Percentiles rank a stretch among this genome's conserved stretches.
Evolutionary conservation across 2,329 filamentous ascomycete species (phyloP).

Genomic region (Lachnellula willkommii): DNA sequence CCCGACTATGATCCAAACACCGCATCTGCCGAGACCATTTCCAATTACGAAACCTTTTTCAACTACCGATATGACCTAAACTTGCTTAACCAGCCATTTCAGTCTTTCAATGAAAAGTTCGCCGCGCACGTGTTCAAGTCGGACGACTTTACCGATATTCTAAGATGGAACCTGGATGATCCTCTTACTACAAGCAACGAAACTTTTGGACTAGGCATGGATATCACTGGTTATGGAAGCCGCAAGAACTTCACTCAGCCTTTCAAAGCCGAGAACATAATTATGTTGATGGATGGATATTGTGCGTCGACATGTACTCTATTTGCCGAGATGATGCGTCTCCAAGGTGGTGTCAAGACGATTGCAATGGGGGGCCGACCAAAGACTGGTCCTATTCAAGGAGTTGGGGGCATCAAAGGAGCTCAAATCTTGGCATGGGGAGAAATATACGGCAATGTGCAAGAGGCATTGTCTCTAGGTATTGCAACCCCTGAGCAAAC

Average conservation of each 20-base stretch:
- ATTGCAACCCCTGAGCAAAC: slow-evolving; percentile 11
- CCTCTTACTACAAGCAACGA: slow-evolving; percentile 9
- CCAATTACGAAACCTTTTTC: slow-evolving; percentile 20
- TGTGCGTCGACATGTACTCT: slow-evolving; percentile 58
- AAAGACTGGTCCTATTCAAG: slow-evolving; percentile 50
- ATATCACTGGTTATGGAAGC: slow-evolving; percentile 27
- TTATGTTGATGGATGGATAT: slow-evolving; percentile 47
- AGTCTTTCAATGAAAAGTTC: slow-evolving; percentile 12
- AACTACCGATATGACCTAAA: slow-evolving; percentile 26
- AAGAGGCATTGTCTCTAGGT: slow-evolving; percentile 5
- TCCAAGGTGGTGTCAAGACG: slow-evolving; percentile 48
- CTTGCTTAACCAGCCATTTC: slow-evolving; percentile 11
- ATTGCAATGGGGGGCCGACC: slow-evolving; percentile 57
- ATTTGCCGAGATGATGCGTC: slow-evolving; percentile 50
- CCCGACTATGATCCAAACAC: slow-evolving; percentile 24
- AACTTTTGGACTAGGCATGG: slow-evolving; percentile 12
- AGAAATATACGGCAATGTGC: slow-evolving; percentile 17
- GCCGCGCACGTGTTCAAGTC: slow-evolving; percentile 3
- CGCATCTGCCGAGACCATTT: slow-evolving; percentile 18
- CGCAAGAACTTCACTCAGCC: slow-evolving; percentile 19
- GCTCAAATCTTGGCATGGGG: slow-evolving; percentile 31
- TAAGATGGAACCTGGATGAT: slow-evolving; percentile 14
- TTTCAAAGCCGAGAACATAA: slow-evolving; percentile 35
- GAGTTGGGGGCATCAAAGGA: slow-evolving; percentile 61
- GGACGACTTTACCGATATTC: slow-evolving; percentile 8